These are phyloP conservation scores for Borovskyia barvae DNA, from an alignment of 208 protist species.

Conservation along the genomic window DNA sequence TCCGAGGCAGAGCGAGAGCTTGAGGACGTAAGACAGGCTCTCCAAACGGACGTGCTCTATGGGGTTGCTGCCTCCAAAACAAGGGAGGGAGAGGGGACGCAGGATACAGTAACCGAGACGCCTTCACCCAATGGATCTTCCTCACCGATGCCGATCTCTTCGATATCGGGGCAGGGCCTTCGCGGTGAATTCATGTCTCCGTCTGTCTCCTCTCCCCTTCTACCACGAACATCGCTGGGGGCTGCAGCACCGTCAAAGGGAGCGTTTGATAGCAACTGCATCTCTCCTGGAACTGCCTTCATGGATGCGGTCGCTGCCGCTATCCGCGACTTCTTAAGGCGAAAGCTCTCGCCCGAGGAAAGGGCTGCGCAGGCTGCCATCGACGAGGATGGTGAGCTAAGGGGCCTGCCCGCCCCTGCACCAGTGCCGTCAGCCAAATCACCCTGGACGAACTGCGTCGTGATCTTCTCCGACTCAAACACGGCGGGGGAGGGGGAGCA, in stretches of 20 bases:
- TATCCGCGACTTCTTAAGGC: constrained; percentile 68
- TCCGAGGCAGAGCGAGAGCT: constrained; percentile 40
- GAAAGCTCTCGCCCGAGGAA: constrained; percentile 53
- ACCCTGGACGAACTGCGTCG: constrained; percentile 81
- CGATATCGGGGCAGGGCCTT: no score
- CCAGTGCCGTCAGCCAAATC: neutral
- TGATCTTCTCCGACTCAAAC: constrained; percentile 93
- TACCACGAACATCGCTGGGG: neutral
- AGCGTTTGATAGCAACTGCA: constrained; percentile 97
- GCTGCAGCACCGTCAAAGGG: constrained; percentile 14
- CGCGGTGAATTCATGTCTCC: no score
- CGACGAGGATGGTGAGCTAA: neutral
- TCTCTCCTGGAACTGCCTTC: constrained; percentile 99
- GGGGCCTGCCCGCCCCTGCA: neutral
- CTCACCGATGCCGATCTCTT: no score
- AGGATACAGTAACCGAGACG: neutral
- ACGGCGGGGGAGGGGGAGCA: constrained; percentile 97
- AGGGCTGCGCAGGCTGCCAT: neutral
- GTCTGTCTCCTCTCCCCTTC: neutral
- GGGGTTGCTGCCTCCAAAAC: constrained; percentile 19
- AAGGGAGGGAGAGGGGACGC: no score
- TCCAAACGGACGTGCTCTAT: constrained; percentile 58
- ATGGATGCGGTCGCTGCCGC: constrained; percentile 92
- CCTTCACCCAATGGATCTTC: no score
- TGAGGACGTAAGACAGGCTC: constrained; percentile 35